Conservation (phyloP, 1,284 basidiomycete species). For the Lentinus polychrous region DNA sequence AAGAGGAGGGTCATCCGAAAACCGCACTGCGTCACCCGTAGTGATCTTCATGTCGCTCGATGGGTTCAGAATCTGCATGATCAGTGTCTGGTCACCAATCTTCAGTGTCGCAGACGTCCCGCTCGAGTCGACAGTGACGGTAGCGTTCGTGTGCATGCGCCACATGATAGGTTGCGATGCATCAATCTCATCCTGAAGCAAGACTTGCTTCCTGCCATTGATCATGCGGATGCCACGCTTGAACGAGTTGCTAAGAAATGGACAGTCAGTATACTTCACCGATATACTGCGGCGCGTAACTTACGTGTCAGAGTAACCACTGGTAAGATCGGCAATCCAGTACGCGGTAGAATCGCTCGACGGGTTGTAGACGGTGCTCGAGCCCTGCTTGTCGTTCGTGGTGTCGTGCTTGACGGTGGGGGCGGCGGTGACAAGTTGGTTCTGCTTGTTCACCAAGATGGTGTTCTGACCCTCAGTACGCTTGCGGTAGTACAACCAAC, state of each 20-base stretch:
- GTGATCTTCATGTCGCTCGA: slow-evolving; percentile 54
- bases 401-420: slow-evolving; percentile 56
- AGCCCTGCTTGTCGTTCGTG: slow-evolving; percentile 70
- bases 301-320: slow-evolving; percentile 74
- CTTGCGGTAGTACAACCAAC: slow-evolving; percentile 96
- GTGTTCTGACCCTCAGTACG: slow-evolving; percentile 97
- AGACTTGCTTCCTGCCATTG: slow-evolving; percentile 86
- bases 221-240: slow-evolving; percentile 85
- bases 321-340: slow-evolving; percentile 76
- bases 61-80: slow-evolving; percentile 48
- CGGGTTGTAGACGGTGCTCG: slow-evolving; percentile 63
- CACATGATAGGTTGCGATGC: slow-evolving; percentile 63
- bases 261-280: not conserved
- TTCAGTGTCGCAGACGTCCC: slow-evolving; percentile 60
- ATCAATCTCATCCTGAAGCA: slow-evolving; percentile 83
- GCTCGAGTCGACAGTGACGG: slow-evolving; percentile 35
- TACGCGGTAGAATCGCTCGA: slow-evolving; percentile 73
- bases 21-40: slow-evolving; percentile 41
- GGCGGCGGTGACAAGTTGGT: slow-evolving; percentile 76
- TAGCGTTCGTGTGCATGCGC: slow-evolving; percentile 95
- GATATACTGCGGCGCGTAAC: slow-evolving; percentile 23
- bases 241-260: slow-evolving; percentile 44
- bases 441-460: slow-evolving; percentile 68
- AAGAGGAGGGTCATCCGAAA: slow-evolving; percentile 56
- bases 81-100: slow-evolving; percentile 50